These are phyloP conservation scores for Sporothrix phasma DNA, from an alignment of 2,329 filamentous ascomycete genomes.

Conservation along the genomic window DNA sequence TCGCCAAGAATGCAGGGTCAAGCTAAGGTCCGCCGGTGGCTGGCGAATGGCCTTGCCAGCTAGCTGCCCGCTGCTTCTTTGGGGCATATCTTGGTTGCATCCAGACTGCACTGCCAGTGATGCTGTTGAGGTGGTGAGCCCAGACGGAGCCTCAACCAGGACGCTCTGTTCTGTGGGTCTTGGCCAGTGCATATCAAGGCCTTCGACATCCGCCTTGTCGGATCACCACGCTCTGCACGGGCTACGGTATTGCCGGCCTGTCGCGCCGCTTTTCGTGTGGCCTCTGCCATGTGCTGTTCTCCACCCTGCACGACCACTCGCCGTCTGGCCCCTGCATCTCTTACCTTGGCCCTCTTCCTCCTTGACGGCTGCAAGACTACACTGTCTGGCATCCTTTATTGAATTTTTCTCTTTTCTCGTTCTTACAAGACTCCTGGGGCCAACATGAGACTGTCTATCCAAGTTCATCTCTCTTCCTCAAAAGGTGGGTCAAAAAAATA, in stretches of 20 bases:
- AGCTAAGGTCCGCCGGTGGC: neutral
- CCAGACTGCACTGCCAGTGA: neutral
- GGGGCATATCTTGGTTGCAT: neutral
- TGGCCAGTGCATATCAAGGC: too few relatives aligned
- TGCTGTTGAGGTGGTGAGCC: too few relatives aligned
- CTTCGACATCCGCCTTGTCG: too few relatives aligned
- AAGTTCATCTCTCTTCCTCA: neutral
- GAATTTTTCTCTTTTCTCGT: neutral
- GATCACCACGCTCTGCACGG: constrained; percentile 53
- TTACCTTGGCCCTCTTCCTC: neutral
- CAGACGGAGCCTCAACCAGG: too few relatives aligned
- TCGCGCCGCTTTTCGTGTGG: constrained; percentile 49
- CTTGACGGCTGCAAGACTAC: neutral
- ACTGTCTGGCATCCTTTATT: neutral
- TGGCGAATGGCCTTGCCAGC: neutral
- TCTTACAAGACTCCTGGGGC: constrained; percentile 19
- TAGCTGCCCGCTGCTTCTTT: neutral
- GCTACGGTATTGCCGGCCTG: constrained; percentile 53
- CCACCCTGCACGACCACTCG: constrained; percentile 53
- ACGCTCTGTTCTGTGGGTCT: too few relatives aligned
- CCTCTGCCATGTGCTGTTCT: constrained; percentile 55
- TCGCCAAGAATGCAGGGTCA: neutral
- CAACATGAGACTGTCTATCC: neutral
- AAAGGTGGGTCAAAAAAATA: neutral
- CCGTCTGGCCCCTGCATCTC: constrained; percentile 30